Evolutionary conservation across 2,329 filamentous ascomycete species (phyloP).

Genomic region (Colletotrichum sp.): DNA sequence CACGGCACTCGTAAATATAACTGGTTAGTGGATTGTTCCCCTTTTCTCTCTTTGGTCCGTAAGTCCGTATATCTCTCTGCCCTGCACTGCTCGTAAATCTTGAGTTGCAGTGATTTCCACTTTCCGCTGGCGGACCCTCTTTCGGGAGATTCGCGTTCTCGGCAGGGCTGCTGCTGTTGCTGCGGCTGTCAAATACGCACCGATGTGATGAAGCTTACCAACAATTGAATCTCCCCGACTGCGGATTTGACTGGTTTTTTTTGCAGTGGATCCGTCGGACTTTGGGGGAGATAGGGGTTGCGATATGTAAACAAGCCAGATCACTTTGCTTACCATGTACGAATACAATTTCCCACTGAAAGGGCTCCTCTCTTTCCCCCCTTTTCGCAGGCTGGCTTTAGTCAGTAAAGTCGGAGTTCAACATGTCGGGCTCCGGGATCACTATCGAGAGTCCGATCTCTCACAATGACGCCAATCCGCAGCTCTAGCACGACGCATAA

Average conservation of each 20-base stretch:
- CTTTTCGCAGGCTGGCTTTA: background rate
- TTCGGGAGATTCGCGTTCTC: background rate
- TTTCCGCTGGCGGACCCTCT: background rate
- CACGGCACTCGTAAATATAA: background rate
- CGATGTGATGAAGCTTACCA: background rate
- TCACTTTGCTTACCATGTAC: background rate
- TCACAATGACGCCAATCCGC: background rate
- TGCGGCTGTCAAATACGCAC: background rate
- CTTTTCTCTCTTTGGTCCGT: background rate
- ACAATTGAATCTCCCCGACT: background rate
- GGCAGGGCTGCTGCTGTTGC: background rate
- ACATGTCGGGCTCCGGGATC: background rate
- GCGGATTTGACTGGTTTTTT: background rate
- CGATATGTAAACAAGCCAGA: background rate
- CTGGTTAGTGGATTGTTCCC: background rate
- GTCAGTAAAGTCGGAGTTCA: background rate
- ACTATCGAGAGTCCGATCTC: background rate
- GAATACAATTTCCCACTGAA: background rate
- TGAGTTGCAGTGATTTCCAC: background rate
- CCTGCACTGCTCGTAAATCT: constrained; percentile 11
- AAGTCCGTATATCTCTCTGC: background rate
- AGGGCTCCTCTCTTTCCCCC: background rate
- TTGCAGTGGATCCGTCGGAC: background rate
- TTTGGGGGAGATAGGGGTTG: background rate
- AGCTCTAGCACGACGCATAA: background rate